Evolutionary conservation across 345 rosid genomes (phyloP), one percentile per base, ranked within the genome.

Genomic region (Draba incana): DNA sequence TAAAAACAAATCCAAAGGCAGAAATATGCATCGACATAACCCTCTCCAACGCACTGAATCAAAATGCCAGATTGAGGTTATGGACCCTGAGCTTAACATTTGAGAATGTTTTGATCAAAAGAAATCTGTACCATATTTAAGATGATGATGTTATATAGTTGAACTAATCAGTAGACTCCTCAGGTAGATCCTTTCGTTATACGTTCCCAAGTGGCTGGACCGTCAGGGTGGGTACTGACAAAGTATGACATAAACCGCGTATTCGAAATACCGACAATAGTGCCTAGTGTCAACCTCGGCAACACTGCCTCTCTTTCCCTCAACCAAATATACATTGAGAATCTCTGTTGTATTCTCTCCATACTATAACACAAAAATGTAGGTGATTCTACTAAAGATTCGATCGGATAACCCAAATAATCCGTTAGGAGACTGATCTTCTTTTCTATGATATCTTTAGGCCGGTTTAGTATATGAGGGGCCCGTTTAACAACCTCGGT

Each of bases 281-380:
- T 83, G 53, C 86, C 77, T 70, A 84, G 49, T 46, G 86, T 64
- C 41, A 75, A 66, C 60, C 4, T 42, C 3, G 80, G 78, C 25
- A 58, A 64, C 7, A 44, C 80, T 28, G 75, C 70, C 27, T 81
- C 86, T 62, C 78, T 71, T 60, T 81, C 79, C 72, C 66, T 80
- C 68, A 89, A 81, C 98, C 98, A 89, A 70, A 68, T 64, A 74
- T 83, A 86, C 94, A 89, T 89, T 31, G 77, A 65, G 52, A 81
- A 48, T 66, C 94, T 81, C 52, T 84, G 77, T 67, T 83, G 77
- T 64, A 83, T 75, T 76, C 94, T 84, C 71, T 70, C 64, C 35
- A 60, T 59, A 10, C 78, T 78, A 60, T 82, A 84, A 63, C 44
- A 38, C 53, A 92, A 78, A 79, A 73, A 86, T 5, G 85, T 73